Evolutionary conservation across 2,329 filamentous ascomycete genomes (phyloP), one percentile per base, ranked within the genome.

Genomic region (Sclerotinia subarctica): DNA sequence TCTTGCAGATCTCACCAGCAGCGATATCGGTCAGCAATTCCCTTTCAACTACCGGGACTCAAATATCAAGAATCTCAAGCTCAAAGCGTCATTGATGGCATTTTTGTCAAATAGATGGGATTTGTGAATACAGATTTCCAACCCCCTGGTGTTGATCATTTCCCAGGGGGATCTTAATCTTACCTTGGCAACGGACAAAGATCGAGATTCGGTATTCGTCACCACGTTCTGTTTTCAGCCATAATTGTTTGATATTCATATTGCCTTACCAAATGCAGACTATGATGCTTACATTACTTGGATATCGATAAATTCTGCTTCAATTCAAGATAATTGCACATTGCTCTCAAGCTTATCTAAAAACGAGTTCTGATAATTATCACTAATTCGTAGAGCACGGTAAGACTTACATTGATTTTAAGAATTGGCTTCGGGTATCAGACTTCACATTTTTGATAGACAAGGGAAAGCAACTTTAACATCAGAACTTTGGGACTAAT

Each of bases 11-110:
- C 35, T 42, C 35, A n/a, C n/a, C 38, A 17, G n/a, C 13, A 57
- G 54, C 21, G n/a, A 42, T 57, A 42, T 57, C 13, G 54, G 35
- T 24, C 15, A 11, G 5, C 13, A 42, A 42, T 19, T 26, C 26
- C 26, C 57, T 60, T 47, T 60, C 19, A 47, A 19, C 5, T 29
- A n/a, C 21, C 38, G 15, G 38, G 4, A 42, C 38, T 42, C 38
- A 42, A 15, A 5, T 42, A 42, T 42, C 38, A 15, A 42, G 38
- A 42, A 15, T 42, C 38, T 2, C 35, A 59, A 60, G 10, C 32
- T 60, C 44, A 60, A 49, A 49, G 58, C 44, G 26, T 60, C 58
- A 47, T 47, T 21, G 15, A 62, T 62, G 44, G 58, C 29, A 62
- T 59, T 29, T 54, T 60, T 10, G 10, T 47, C 10, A 24, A 35